A percentile compares a stretch with the other conserved stretches of the same genome.
These are phyloP conservation scores for Aspergillus sp. DNA, from an alignment of 2,329 filamentous ascomycete species.

Conservation along the genomic window DNA sequence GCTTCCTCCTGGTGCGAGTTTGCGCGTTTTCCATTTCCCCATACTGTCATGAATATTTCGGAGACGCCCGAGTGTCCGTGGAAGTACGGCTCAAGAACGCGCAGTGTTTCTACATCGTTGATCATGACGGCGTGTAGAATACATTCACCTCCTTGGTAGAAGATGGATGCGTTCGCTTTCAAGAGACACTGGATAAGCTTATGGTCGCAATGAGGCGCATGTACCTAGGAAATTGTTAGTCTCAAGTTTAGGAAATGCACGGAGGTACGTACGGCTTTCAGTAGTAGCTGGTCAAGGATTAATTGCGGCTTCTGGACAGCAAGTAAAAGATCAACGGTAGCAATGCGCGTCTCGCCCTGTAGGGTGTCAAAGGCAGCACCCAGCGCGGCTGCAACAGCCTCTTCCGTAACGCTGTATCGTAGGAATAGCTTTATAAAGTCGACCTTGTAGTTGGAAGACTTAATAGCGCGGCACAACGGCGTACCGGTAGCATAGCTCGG, in stretches of 20 bases:
- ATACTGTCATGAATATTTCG: constrained; percentile 5
- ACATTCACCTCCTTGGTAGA: constrained; percentile 9
- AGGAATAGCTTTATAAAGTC: not conserved
- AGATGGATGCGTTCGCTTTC: constrained; percentile 1
- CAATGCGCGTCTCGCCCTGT: not conserved
- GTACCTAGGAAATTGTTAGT: constrained; percentile 1
- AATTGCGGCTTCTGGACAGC: constrained; percentile 1
- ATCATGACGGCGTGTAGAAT: constrained; percentile 9
- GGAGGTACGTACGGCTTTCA: constrained; percentile 2
- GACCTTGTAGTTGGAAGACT: not conserved
- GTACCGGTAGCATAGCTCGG: constrained; percentile 2
- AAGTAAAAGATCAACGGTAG: not conserved
- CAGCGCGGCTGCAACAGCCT: constrained; percentile 1
- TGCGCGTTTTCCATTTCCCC: constrained; percentile 5
- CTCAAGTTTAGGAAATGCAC: too few relatives aligned
- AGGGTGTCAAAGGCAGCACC: constrained; percentile 1
- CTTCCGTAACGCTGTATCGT: not conserved
- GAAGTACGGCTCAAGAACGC: constrained; percentile 4
- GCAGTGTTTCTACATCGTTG: constrained; percentile 1
- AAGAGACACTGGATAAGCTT: not conserved
- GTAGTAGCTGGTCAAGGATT: constrained; percentile 1
- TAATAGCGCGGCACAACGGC: constrained; percentile 4
- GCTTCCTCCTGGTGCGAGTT: constrained; percentile 8
- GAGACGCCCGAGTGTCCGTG: not conserved
- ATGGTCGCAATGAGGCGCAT: constrained; percentile 1